Evolutionary conservation across 257 asterid genomes (phyloP), one percentile per base, ranked within the genome.

Genomic region (Nicotiana tomentosiformis): DNA sequence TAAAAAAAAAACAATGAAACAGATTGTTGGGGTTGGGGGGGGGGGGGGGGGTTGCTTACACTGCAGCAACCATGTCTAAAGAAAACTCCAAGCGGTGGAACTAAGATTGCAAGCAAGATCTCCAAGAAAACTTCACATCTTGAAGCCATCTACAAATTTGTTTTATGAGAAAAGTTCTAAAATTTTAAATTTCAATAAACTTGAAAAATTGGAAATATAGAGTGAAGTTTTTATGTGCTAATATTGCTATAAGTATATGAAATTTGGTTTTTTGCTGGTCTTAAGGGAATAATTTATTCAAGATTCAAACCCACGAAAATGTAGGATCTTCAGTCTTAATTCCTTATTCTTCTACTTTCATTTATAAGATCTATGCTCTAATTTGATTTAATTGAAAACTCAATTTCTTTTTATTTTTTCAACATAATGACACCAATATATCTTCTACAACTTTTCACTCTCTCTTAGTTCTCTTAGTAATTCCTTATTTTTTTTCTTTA

Each of bases 41-140:
- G 14, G 35, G 12, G 7, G 2, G 10, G 9, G 12, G 1, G 20
- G 12, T 35, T 5, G 7, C 91, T 84, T 84, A 92, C 97, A 55
- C 93, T 67, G 95, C 98, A 93, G 90, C 98, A 94, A 82, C 98
- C 97, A 77, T 89, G 90, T 80, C 97, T 89, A 90, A 94, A 87
- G 88, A 97, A 94, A 78, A 94, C 95, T 61, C 97, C 98, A 77
- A 94, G 90, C 35, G 98, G 98, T 69, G 98, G 98, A 66, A 94
- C 70, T 11, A 94, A 68, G 85, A 94, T 88, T 23, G 98, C 94
- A 65, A 91, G 90, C 16, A 94, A 2, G 43, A 89, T 87, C 77
- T 89, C 90, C 78, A 86, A 66, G 84, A 89, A 84, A 32, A 84
- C 43, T 55, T 79, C 85, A 86, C 93, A 88, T 70, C 86, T 89